Evolutionary conservation across 108 stramenopile genomes (phyloP).

Genomic region (Pseudonitzschia multistriata): DNA sequence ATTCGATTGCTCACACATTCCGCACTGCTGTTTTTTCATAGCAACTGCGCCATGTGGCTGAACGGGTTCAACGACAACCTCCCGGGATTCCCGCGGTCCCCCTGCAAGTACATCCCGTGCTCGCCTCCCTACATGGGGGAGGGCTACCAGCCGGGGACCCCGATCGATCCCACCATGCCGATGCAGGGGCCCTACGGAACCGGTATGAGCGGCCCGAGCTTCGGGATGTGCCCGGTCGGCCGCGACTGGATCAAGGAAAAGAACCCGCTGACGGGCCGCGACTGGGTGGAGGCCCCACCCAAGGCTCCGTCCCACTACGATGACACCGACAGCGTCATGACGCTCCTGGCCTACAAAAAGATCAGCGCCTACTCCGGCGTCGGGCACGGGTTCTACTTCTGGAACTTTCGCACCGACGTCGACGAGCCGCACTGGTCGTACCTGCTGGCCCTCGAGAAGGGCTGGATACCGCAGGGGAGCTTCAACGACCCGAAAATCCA

Average conservation of each 20-base stretch:
- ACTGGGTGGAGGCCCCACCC: slow-evolving; percentile 70
- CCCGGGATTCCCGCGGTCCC: slow-evolving; percentile 75
- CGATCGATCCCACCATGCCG: slow-evolving; percentile 66
- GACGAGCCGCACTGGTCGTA: slow-evolving; percentile 86
- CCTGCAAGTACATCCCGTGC: slow-evolving; percentile 84
- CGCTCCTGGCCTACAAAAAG: slow-evolving; percentile 73
- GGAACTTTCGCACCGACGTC: slow-evolving; percentile 93
- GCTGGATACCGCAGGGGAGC: slow-evolving; percentile 79
- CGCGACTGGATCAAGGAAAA: slow-evolving; percentile 80
- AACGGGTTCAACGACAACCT: slow-evolving; percentile 93
- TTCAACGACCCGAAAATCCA: slow-evolving; percentile 56
- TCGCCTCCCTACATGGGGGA: slow-evolving; percentile 83
- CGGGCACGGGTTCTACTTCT: slow-evolving; percentile 90
- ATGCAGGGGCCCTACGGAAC: slow-evolving; percentile 88
- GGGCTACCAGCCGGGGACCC: slow-evolving; percentile 83
- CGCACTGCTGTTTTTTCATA: neutral
- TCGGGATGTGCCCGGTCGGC: slow-evolving; percentile 72
- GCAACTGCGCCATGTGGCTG: slow-evolving; percentile 84
- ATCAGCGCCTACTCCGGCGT: slow-evolving; percentile 76
- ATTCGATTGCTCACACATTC: neutral
- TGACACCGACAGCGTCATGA: slow-evolving; percentile 81
- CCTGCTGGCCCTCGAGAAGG: slow-evolving; percentile 66
- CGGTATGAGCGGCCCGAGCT: slow-evolving; percentile 77
- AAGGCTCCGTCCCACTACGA: slow-evolving; percentile 61
- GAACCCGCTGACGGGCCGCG: slow-evolving; percentile 53